These are phyloP conservation scores for Thamnidium elegans DNA, from an alignment of 192 early-diverging fungal species.

Conservation along the genomic window DNA sequence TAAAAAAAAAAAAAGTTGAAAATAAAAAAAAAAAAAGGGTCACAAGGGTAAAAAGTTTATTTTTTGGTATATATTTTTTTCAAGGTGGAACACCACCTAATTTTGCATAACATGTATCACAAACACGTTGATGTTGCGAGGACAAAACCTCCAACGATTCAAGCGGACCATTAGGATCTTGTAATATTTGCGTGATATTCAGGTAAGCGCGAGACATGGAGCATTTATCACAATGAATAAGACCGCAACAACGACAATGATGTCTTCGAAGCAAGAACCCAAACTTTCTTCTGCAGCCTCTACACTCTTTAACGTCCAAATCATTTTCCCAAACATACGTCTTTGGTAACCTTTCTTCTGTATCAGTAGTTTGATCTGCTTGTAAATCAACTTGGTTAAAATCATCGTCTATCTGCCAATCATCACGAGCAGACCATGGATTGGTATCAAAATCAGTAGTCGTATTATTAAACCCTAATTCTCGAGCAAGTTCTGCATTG, in stretches of 20 bases:
- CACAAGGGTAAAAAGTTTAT: neutral
- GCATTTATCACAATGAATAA: slow-evolving; percentile 81
- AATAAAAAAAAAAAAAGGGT: too few species aligned
- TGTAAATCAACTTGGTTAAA: slow-evolving; percentile 8
- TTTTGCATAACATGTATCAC: slow-evolving; percentile 38
- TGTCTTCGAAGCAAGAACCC: slow-evolving; percentile 77
- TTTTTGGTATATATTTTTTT: neutral
- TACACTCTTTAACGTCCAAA: slow-evolving; percentile 64
- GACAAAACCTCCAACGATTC: slow-evolving; percentile 23
- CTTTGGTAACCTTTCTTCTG: neutral
- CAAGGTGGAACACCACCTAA: slow-evolving; percentile 15
- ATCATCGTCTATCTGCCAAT: neutral
- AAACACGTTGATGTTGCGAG: slow-evolving; percentile 34
- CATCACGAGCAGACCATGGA: slow-evolving; percentile 34
- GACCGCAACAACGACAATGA: slow-evolving; percentile 91
- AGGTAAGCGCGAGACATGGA: slow-evolving; percentile 58
- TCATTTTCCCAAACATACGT: slow-evolving; percentile 85
- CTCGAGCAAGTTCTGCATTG: slow-evolving; percentile 35
- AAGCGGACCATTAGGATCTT: slow-evolving; percentile 34
- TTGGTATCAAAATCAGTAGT: slow-evolving; percentile 25
- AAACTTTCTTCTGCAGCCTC: slow-evolving; percentile 68
- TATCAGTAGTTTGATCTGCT: neutral
- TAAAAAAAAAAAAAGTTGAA: too few species aligned
- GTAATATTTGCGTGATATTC: slow-evolving; percentile 43
- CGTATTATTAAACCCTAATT: slow-evolving; percentile 38